These are phyloP conservation scores for Spirogloea muscicola DNA, from an alignment of 139 green algal genomes.

Conservation along the genomic window DNA sequence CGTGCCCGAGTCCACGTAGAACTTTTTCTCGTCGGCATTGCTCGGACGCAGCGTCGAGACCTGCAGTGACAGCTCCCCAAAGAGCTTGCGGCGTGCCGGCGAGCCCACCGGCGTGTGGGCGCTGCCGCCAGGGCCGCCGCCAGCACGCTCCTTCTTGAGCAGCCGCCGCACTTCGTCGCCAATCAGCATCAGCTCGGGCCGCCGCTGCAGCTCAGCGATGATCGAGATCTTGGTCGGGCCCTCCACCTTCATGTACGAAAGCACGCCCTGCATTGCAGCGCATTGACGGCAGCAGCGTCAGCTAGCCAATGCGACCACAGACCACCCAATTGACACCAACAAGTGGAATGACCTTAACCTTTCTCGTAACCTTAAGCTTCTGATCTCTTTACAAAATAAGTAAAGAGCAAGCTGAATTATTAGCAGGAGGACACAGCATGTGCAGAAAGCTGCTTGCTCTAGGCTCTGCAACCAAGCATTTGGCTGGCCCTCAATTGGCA, in stretches of 20 bases:
- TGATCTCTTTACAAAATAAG: no score
- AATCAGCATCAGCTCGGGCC: constrained; percentile 21
- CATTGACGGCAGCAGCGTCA: no score
- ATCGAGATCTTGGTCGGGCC: constrained; percentile 21
- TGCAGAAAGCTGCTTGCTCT: no score
- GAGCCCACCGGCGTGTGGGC: background rate
- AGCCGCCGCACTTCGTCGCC: constrained; percentile 33
- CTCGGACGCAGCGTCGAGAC: constrained; percentile 57
- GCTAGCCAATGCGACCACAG: no score
- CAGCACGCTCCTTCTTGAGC: constrained; percentile 19
- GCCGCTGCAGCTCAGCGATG: constrained; percentile 10
- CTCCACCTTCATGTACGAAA: constrained; percentile 73
- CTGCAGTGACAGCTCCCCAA: constrained; percentile 35
- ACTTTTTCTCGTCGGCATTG: constrained; percentile 60
- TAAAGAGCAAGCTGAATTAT: no score
- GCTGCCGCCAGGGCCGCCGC: background rate
- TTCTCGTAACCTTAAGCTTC: no score
- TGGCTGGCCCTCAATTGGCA: no score
- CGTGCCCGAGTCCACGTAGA: constrained; percentile 71
- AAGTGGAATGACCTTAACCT: no score
- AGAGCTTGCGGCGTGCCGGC: background rate
- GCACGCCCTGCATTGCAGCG: constrained; percentile 62
- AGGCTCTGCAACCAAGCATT: no score
- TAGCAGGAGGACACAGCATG: no score
- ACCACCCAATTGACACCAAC: no score